A percentile compares a stretch with the other conserved stretches of the same genome.
phyloP scores from a whole-genome alignment of 768 basidiomycete species.

The Sistotremastrum niveocremeum region DNA sequence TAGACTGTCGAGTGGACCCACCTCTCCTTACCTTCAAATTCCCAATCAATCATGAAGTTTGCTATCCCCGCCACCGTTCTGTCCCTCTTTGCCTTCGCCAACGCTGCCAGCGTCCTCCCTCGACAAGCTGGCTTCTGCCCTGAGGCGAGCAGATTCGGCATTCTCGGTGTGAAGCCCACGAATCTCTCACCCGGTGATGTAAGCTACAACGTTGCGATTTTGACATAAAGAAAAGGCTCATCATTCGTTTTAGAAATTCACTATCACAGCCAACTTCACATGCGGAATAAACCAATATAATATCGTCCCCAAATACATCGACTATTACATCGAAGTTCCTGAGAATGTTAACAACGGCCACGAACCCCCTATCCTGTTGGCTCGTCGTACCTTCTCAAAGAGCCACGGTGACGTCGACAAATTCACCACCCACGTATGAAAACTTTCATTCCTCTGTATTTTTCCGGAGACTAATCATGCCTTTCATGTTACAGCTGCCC shows the following conservation, averaged over 20 bases:
- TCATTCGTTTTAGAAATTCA: too few species aligned
- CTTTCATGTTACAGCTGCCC: not conserved
- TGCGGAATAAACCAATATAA: slow-evolving; percentile 13
- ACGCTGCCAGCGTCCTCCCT: not conserved
- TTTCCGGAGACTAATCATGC: too few species aligned
- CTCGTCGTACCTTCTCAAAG: slow-evolving; percentile 7
- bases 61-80: not conserved
- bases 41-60: not conserved
- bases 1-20: too few species aligned
- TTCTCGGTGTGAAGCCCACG: not conserved
- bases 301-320: slow-evolving; percentile 14
- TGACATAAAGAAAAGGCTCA: too few species aligned
- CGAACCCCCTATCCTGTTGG: slow-evolving; percentile 18
- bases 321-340: slow-evolving; percentile 22
- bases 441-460: too few species aligned
- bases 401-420: too few species aligned
- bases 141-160: not conserved
- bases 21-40: too few species aligned
- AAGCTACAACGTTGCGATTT: not conserved
- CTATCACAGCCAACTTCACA: slow-evolving; percentile 12
- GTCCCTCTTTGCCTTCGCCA: not conserved
- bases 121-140: not conserved
- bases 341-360: slow-evolving; percentile 15
- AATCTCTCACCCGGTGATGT: not conserved
- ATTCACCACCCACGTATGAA: too few species aligned